These are phyloP conservation scores for Globisporangium megalacanthum DNA, from an alignment of 352 stramenopile species.

Conservation along the genomic window DNA sequence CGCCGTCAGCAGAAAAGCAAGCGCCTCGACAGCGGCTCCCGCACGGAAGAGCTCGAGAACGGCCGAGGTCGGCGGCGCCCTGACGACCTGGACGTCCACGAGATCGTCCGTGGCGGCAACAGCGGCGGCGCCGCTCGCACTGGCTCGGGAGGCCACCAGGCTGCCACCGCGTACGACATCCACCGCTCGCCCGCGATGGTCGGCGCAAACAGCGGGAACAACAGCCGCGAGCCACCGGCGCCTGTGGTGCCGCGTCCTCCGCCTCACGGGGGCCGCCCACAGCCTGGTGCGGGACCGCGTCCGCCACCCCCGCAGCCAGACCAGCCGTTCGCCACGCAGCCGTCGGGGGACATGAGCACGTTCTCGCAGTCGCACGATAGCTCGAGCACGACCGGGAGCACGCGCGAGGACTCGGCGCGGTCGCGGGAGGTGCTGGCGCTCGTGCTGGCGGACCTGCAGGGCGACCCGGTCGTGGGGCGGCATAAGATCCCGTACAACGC, in stretches of 20 bases:
- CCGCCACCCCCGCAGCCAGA: not conserved
- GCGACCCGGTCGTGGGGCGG: conserved; percentile 40
- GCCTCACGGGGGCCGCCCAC: not conserved
- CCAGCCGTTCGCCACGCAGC: conserved; percentile 4
- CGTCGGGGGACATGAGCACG: conserved; percentile 11
- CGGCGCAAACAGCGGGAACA: not conserved
- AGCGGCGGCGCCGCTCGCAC: not conserved
- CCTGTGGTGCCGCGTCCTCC: not conserved
- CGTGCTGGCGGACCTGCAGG: conserved; percentile 69
- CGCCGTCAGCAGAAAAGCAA: conserved; percentile 30
- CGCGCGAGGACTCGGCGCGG: conserved; percentile 21
- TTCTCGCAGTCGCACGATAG: conserved; percentile 12
- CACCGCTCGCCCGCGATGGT: conserved; percentile 13
- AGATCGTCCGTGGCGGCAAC: conserved; percentile 3
- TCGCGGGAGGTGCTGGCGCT: conserved; percentile 42
- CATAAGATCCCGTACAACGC: conserved; percentile 65
- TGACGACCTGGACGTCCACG: not conserved
- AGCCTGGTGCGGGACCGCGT: not conserved
- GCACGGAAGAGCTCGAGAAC: not conserved
- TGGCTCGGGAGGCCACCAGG: not conserved
- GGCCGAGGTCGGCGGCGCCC: not conserved
- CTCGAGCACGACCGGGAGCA: conserved; percentile 8
- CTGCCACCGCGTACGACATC: conserved; percentile 13
- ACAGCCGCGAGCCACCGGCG: not conserved
- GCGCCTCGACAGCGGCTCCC: not conserved